Evolutionary conservation across 1,284 basidiomycete species (phyloP).

Genomic region (Phylloporus sp.): DNA sequence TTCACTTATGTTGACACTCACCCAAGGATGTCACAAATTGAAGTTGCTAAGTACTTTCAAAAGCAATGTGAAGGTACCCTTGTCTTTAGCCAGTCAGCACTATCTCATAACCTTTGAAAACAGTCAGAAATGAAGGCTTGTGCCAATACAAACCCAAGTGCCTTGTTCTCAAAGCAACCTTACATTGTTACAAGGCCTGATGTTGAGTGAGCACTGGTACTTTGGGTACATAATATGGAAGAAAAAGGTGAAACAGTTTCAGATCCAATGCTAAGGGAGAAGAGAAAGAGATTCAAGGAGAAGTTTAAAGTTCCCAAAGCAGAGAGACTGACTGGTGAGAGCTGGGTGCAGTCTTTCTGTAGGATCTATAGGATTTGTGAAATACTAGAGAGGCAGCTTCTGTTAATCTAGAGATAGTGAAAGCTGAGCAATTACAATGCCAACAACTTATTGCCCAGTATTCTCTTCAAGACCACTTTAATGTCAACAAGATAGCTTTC

Average conservation of each 20-base stretch:
- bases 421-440: background rate
- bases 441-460: background rate
- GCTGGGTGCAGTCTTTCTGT: slow-evolving; percentile 2
- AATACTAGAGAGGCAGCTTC: background rate
- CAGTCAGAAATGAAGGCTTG: background rate
- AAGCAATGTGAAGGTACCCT: background rate
- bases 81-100: background rate
- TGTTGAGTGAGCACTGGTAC: background rate
- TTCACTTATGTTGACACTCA: background rate
- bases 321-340: background rate
- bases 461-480: background rate
- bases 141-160: background rate
- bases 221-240: background rate
- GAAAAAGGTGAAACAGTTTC: background rate
- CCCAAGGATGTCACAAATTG: background rate
- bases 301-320: background rate
- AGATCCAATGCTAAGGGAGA: slow-evolving; percentile 2
- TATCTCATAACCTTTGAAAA: background rate
- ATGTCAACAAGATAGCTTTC: slow-evolving; percentile 1
- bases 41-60: background rate
- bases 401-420: background rate
- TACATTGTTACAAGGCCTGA: background rate
- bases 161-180: background rate
- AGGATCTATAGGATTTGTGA: background rate
- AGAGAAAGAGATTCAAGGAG: background rate